A percentile compares a stretch with the other conserved stretches of the same genome.
These are phyloP conservation scores for Hymenoscyphus scutula DNA, from an alignment of 2,329 filamentous ascomycete genomes.

Conservation along the genomic window DNA sequence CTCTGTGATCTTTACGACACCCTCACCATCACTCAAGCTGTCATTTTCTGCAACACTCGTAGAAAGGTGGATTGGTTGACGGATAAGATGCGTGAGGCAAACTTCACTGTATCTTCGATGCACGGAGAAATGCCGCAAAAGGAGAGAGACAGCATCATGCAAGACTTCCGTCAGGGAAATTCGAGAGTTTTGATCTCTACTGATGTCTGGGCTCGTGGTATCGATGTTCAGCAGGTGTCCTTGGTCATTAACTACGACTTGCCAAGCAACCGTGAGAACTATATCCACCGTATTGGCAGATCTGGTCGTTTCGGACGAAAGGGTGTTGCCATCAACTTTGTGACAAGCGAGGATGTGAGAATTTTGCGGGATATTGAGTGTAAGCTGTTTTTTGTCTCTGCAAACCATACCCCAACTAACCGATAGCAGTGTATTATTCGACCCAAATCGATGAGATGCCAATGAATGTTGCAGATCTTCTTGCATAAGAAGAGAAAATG, in stretches of 20 bases:
- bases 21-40: constrained; percentile 97
- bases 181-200: constrained; percentile 98
- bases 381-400: constrained; percentile 44
- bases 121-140: constrained; percentile 99
- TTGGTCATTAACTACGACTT: constrained; percentile 99
- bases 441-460: constrained; percentile 82
- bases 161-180: constrained; percentile 99
- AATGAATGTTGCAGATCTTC: constrained; percentile 61
- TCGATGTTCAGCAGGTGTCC: constrained; percentile 99
- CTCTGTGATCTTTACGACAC: constrained; percentile 99
- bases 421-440: constrained; percentile 63
- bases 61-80: constrained; percentile 99
- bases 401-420: constrained; percentile 20
- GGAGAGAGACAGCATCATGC: constrained; percentile 99
- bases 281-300: constrained; percentile 99
- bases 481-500: constrained; percentile 23
- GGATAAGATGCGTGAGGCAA: constrained; percentile 96
- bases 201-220: constrained; percentile 96
- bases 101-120: constrained; percentile 99
- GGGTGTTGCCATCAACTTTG: constrained; percentile 99
- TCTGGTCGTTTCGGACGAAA: constrained; percentile 99
- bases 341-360: constrained; percentile 95
- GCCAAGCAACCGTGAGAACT: constrained; percentile 98
- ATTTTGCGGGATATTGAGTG: constrained; percentile 96
- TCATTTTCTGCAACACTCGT: constrained; percentile 99